These are phyloP conservation scores for Allomyces arbusculus DNA, from an alignment of 192 early-diverging fungal genomes.

Conservation along the genomic window DNA sequence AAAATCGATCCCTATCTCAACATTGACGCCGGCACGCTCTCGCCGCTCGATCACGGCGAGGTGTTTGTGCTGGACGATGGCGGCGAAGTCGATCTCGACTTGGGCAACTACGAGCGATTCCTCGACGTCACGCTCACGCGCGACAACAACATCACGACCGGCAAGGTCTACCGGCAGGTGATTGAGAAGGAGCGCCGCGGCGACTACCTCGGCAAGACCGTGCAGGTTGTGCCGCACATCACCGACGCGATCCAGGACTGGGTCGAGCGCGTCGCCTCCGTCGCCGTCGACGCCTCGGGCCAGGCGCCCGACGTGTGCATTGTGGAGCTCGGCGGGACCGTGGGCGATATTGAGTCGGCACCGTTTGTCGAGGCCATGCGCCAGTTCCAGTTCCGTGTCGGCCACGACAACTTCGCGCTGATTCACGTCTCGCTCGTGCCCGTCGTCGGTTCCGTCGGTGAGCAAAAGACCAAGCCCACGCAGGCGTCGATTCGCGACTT, in stretches of 20 bases:
- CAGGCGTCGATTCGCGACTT: slow-evolving; percentile 89
- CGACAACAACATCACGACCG: slow-evolving; percentile 98
- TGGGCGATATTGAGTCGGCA: slow-evolving; percentile 96
- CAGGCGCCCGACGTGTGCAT: slow-evolving; percentile 89
- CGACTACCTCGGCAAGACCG: slow-evolving; percentile 95
- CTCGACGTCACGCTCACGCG: slow-evolving; percentile 78
- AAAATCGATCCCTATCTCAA: slow-evolving; percentile 99
- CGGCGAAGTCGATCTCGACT: slow-evolving; percentile 94
- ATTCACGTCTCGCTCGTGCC: slow-evolving; percentile 96
- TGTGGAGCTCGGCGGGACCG: slow-evolving; percentile 92
- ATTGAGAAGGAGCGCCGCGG: slow-evolving; percentile 88
- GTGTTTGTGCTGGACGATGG: slow-evolving; percentile 98
- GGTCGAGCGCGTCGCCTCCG: slow-evolving; percentile 83
- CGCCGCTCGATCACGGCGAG: slow-evolving; percentile 94
- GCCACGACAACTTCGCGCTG: slow-evolving; percentile 90
- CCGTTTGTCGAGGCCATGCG: slow-evolving; percentile 99
- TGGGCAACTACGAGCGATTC: slow-evolving; percentile 99
- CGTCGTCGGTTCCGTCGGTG: slow-evolving; percentile 88
- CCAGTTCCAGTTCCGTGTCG: slow-evolving; percentile 99
- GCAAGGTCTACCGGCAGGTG: slow-evolving; percentile 90
- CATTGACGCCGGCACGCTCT: slow-evolving; percentile 95
- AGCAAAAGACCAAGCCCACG: slow-evolving; percentile 99
- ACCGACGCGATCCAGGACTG: slow-evolving; percentile 95
- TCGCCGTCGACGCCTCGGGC: slow-evolving; percentile 65
- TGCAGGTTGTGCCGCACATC: slow-evolving; percentile 96